Evolutionary conservation across 805 yeast species (phyloP).

Genomic region (Ogataea corticis): DNA sequence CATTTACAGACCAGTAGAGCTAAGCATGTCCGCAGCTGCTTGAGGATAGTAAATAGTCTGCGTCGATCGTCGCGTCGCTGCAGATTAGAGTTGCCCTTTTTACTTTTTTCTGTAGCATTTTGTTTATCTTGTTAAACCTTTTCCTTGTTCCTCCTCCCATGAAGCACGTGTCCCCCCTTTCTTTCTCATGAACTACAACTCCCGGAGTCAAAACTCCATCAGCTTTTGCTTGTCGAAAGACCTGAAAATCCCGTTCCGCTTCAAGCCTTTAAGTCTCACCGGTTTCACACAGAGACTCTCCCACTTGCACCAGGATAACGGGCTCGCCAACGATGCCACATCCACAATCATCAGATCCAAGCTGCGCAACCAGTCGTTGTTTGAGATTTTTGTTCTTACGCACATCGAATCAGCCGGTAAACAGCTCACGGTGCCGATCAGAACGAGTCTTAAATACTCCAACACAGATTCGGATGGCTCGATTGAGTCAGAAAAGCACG

Average conservation of each 20-base stretch:
- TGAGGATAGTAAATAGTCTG: too few relatives aligned
- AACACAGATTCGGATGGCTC: conserved; percentile 2
- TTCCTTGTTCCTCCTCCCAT: neutral
- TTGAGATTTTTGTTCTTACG: conserved; percentile 16
- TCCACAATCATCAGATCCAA: conserved; percentile 17
- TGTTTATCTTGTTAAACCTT: neutral
- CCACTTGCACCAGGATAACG: conserved; percentile 3
- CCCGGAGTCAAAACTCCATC: conserved; percentile 22
- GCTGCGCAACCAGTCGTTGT: conserved; percentile 14
- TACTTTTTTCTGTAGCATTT: too few relatives aligned
- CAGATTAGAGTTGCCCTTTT: neutral
- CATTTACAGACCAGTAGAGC: too few relatives aligned
- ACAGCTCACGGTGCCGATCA: conserved; percentile 24
- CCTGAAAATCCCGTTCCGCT: conserved; percentile 46
- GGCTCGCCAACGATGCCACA: conserved; percentile 8
- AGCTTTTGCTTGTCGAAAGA: conserved; percentile 58
- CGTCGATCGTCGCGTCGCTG: conserved; percentile 7
- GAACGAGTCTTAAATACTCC: conserved; percentile 21
- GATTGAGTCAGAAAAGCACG: conserved; percentile 1
- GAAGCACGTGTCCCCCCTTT: neutral
- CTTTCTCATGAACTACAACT: conserved; percentile 22
- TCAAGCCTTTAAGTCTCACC: conserved; percentile 38
- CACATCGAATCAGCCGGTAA: conserved; percentile 24
- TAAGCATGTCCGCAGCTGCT: too few relatives aligned
- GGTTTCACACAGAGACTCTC: conserved; percentile 24